phyloP scores from a whole-genome alignment of 495 filamentous ascomycete species.

The Penicillium canariense region DNA sequence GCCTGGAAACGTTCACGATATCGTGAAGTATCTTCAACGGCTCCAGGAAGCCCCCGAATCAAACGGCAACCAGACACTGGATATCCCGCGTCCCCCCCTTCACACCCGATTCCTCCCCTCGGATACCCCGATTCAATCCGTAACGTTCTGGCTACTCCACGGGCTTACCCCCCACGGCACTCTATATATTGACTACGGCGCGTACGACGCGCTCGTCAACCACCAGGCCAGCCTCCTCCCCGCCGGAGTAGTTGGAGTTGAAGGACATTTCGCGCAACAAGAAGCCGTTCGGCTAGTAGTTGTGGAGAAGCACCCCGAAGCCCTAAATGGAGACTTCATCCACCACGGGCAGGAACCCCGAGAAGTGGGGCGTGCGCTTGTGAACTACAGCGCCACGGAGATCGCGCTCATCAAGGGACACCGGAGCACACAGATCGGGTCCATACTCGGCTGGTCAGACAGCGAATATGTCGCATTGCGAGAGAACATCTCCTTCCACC shows the following conservation, averaged over 20 bases:
- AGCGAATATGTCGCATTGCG: constrained; percentile 90
- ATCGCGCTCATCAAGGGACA: constrained; percentile 80
- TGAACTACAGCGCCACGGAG: constrained; percentile 87
- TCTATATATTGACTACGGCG: constrained; percentile 86
- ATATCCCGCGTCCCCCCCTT: constrained; percentile 51
- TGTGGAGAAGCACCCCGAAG: constrained; percentile 50
- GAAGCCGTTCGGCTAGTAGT: constrained; percentile 86
- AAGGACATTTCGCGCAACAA: constrained; percentile 84
- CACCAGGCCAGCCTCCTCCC: constrained; percentile 88
- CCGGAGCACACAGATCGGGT: constrained; percentile 74
- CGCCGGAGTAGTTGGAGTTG: constrained; percentile 84
- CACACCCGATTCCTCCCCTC: constrained; percentile 93
- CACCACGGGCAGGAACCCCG: constrained; percentile 49
- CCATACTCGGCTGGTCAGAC: constrained; percentile 83
- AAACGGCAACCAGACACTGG: not conserved
- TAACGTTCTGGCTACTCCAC: constrained; percentile 95
- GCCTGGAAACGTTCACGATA: constrained; percentile 86
- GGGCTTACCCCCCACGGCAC: constrained; percentile 91
- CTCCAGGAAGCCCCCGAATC: constrained; percentile 27
- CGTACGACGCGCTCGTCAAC: constrained; percentile 66
- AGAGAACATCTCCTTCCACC: constrained; percentile 75
- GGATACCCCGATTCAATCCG: constrained; percentile 81
- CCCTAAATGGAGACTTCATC: constrained; percentile 43
- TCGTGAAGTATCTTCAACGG: constrained; percentile 77
- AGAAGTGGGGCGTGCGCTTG: constrained; percentile 90